Evolutionary conservation across 257 asterid genomes (phyloP).

Genomic region (Ligustrum vulgare): DNA sequence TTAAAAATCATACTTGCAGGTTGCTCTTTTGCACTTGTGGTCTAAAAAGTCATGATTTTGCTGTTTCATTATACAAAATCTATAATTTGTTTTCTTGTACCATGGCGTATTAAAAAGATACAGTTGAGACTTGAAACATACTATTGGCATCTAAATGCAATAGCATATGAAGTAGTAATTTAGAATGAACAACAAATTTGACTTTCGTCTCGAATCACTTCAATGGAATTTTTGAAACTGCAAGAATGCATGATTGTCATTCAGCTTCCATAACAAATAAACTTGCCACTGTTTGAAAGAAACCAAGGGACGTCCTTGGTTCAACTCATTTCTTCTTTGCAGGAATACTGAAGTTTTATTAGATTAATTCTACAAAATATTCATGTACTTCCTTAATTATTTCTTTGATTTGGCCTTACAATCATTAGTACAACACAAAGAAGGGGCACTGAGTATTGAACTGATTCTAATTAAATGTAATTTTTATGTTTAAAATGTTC

Average conservation of each 20-base stretch:
- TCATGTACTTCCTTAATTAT: too few species aligned
- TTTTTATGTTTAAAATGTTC: constrained; percentile 7
- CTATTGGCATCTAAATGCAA: neutral
- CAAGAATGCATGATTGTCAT: neutral
- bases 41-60: neutral
- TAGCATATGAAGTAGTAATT: neutral
- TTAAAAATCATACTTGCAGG: constrained; percentile 11
- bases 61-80: neutral
- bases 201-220: neutral
- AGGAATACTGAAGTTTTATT: too few species aligned
- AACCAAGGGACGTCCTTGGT: too few species aligned
- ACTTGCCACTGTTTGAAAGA: neutral
- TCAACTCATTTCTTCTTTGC: too few species aligned
- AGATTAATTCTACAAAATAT: too few species aligned
- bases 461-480: neutral
- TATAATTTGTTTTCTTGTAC: neutral
- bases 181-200: neutral
- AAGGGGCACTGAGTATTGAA: neutral
- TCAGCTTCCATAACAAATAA: neutral
- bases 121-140: neutral
- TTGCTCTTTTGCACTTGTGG: constrained; percentile 2
- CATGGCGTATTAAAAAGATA: neutral
- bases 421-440: neutral
- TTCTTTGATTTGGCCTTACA: neutral
- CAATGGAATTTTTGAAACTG: neutral